Evolutionary conservation across 768 basidiomycete genomes (phyloP).

Genomic region (Podaxis rugospora): DNA sequence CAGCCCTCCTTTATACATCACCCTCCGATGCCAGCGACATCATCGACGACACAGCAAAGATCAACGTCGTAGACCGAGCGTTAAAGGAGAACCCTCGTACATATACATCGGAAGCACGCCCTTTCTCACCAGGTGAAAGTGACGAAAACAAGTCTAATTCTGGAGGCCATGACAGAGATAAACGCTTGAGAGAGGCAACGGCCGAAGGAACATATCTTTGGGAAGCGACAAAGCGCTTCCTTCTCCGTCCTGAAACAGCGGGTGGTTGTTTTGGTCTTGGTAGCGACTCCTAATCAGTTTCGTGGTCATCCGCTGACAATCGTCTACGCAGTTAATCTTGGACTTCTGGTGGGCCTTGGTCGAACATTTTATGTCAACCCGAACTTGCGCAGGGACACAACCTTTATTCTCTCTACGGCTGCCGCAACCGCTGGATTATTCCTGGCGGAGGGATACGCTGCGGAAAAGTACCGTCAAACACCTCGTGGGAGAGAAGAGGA

Average conservation of each 20-base stretch:
- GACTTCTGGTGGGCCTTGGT: conserved; percentile 56
- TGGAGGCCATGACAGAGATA: conserved; percentile 22
- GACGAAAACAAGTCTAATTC: neutral
- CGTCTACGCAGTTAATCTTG: conserved; percentile 56
- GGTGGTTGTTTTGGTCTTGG: conserved; percentile 71
- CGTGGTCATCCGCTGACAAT: neutral
- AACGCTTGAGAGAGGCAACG: conserved; percentile 36
- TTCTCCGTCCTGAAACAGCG: conserved; percentile 64
- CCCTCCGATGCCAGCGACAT: conserved; percentile 31
- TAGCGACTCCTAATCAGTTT: conserved; percentile 25
- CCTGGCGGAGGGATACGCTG: conserved; percentile 56
- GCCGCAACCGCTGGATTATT: conserved; percentile 55
- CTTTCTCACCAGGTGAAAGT: conserved; percentile 8
- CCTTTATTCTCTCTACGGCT: conserved; percentile 47
- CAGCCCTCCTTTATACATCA: conserved; percentile 53
- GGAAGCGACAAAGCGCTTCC: conserved; percentile 43
- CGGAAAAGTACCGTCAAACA: conserved; percentile 57
- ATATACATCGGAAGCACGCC: conserved; percentile 19
- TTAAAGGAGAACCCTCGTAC: conserved; percentile 44
- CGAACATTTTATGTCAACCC: conserved; percentile 63
- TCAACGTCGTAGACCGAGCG: conserved; percentile 49
- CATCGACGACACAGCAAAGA: conserved; percentile 47
- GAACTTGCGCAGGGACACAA: conserved; percentile 52
- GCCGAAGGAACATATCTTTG: conserved; percentile 52
- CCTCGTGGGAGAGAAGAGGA: conserved; percentile 54